phyloP scores from a whole-genome alignment of 768 basidiomycete species.

The Chalciporus piperatus region DNA sequence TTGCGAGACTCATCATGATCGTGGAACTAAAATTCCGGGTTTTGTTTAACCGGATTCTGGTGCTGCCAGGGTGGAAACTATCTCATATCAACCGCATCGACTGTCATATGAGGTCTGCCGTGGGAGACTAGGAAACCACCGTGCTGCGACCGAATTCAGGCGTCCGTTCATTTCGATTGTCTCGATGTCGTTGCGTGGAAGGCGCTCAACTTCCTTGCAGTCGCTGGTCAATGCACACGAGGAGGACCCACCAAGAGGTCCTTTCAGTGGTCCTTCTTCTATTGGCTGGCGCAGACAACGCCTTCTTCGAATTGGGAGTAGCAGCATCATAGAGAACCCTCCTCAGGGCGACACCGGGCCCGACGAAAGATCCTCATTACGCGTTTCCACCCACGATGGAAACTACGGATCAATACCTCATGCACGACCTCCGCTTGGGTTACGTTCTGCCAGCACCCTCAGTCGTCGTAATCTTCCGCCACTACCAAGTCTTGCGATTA shows the following conservation, averaged over 20 bases:
- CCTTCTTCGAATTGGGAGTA: conserved; percentile 51
- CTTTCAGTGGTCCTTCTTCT: conserved; percentile 49
- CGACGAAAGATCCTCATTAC: conserved; percentile 38
- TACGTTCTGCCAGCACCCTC: conserved; percentile 27
- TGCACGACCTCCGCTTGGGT: conserved; percentile 24
- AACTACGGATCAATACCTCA: conserved; percentile 60
- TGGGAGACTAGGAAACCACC: too few relatives aligned
- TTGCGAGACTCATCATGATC: too few relatives aligned
- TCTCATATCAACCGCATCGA: too few relatives aligned
- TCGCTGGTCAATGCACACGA: conserved; percentile 14
- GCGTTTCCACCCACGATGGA: conserved; percentile 22
- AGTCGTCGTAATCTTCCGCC: conserved; percentile 37
- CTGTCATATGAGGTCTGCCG: too few relatives aligned
- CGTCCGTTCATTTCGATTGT: not conserved
- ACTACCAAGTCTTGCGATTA: conserved; percentile 32
- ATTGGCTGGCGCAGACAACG: conserved; percentile 62
- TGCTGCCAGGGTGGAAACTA: too few relatives aligned
- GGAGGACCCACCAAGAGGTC: conserved; percentile 28
- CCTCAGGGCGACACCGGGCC: conserved; percentile 6
- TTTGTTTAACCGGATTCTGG: too few relatives aligned
- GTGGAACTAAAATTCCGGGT: too few relatives aligned
- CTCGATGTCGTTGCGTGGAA: conserved; percentile 18
- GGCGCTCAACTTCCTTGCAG: conserved; percentile 19
- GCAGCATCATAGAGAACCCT: not conserved
- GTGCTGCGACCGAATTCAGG: not conserved